These are phyloP conservation scores for Fusarium sp. DNA, from an alignment of 2,329 filamentous ascomycete species.

Conservation along the genomic window DNA sequence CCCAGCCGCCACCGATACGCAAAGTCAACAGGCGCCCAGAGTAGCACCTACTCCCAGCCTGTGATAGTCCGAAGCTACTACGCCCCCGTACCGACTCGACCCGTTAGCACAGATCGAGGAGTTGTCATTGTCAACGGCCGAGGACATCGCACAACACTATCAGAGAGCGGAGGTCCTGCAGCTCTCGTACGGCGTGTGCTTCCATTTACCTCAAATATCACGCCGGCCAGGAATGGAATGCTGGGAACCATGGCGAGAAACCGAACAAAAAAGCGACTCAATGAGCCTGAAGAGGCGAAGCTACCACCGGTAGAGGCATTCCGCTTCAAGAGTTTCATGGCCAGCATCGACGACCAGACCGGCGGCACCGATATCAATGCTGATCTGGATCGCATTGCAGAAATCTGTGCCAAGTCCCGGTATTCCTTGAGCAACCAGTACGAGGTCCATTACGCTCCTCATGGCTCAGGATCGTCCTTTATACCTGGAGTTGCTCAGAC, in stretches of 20 bases:
- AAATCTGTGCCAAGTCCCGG: slow-evolving; percentile 74
- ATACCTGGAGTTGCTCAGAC: slow-evolving; percentile 48
- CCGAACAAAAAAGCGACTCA: slow-evolving; percentile 53
- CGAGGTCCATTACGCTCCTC: slow-evolving; percentile 73
- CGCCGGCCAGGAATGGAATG: slow-evolving; percentile 54
- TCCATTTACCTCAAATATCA: slow-evolving; percentile 49
- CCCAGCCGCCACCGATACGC: slow-evolving; percentile 68
- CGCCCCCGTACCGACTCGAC: slow-evolving; percentile 55
- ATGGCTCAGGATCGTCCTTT: slow-evolving; percentile 68
- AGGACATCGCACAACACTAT: slow-evolving; percentile 42
- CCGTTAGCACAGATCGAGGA: slow-evolving; percentile 47
- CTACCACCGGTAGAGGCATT: slow-evolving; percentile 74
- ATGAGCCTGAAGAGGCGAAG: slow-evolving; percentile 55
- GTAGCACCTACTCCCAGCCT: slow-evolving; percentile 72
- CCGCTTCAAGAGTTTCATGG: slow-evolving; percentile 74
- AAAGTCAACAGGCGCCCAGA: slow-evolving; percentile 67
- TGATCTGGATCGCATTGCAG: slow-evolving; percentile 73
- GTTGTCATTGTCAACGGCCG: slow-evolving; percentile 48
- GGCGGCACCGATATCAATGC: slow-evolving; percentile 62
- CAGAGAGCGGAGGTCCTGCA: slow-evolving; percentile 46
- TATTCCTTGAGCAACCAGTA: slow-evolving; percentile 77
- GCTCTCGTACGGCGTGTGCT: slow-evolving; percentile 48
- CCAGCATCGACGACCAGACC: slow-evolving; percentile 62
- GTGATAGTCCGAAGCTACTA: slow-evolving; percentile 75
- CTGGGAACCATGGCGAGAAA: slow-evolving; percentile 59